Evolutionary conservation across 306 rosid genomes (phyloP), one percentile per base, ranked within the genome.

Genomic region (Quercus parvula): DNA sequence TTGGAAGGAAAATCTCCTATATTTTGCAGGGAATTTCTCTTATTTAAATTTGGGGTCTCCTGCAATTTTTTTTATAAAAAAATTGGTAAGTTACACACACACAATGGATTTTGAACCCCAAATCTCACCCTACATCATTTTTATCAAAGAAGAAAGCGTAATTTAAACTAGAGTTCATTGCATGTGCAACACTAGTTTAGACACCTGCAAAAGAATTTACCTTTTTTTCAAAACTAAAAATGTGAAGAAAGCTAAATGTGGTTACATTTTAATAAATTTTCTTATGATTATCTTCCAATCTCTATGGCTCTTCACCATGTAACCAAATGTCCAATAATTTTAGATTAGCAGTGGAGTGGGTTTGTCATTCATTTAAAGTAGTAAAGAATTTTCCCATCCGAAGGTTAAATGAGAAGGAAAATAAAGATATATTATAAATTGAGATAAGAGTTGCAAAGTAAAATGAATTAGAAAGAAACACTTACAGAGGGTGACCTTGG

Each of bases 401-500:
- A 41, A 8, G 12, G 49, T 41, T 2, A 41, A 41, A 7, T 41
- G 9, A 41, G 49, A 6, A 9, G 49, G 49, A 41, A 41, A 41
- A 41, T 41, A 41, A 41, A 41, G 49, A 41, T 41, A 9, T 41
- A 41, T 9, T 41, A 41, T 2, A 41, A 41, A 41, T 41, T 41
- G 49, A 41, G 49, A 41, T 0, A 41, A 6, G 49, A 41, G 49
- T 41, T 41, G 49, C 49, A 41, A 41, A 41, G 49, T 41, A 41
- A 28, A 18, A 68, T 30, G 62, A 81, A 84, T 62, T 35, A 69
- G 64, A 56, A 74, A 81, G 59, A 56, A 74, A 81, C 38, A 82
- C 96, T 87, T 88, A 92, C 97, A 90, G 87, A 44, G 97, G 90
- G 81, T 86, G 92, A 72, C 97, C 98, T 82, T 89, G 91, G 81